phyloP scores from a whole-genome alignment of 148 eudicot species.

The Cornus florida region DNA sequence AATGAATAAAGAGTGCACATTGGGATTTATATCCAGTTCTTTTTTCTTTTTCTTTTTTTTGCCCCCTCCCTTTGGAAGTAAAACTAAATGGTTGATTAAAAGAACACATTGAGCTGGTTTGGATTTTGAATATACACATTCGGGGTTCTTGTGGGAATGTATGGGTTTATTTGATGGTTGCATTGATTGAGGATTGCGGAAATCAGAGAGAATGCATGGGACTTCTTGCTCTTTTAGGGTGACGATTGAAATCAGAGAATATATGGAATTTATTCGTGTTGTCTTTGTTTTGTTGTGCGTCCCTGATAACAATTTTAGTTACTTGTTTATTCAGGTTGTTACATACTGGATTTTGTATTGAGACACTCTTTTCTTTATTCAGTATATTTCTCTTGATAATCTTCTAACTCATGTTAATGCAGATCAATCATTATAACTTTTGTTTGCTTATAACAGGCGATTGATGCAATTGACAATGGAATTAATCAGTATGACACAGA shows the following conservation, averaged over 20 bases:
- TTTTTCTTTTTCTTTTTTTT: too few relatives aligned
- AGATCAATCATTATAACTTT: neutral
- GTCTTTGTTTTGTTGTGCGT: neutral
- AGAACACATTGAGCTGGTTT: neutral
- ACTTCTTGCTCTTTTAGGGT: too few relatives aligned
- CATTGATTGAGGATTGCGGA: neutral
- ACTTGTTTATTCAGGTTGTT: neutral
- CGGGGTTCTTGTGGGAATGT: neutral
- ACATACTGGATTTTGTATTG: neutral
- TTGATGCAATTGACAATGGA: slow-evolving; percentile 95
- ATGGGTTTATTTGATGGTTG: neutral
- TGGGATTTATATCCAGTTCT: neutral
- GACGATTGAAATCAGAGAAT: neutral
- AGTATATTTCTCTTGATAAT: neutral
- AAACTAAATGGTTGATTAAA: neutral
- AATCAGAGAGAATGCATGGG: neutral
- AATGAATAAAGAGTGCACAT: too few relatives aligned
- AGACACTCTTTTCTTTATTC: neutral
- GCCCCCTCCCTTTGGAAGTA: too few relatives aligned
- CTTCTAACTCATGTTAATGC: neutral
- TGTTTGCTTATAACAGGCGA: slow-evolving; percentile 56
- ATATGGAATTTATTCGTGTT: neutral
- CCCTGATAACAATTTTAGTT: neutral
- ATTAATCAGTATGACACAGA: slow-evolving; percentile 72
- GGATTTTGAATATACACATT: neutral